Conservation (phyloP, 2,329 filamentous ascomycete genomes). For the Simplicillium aogashimaense region DNA sequence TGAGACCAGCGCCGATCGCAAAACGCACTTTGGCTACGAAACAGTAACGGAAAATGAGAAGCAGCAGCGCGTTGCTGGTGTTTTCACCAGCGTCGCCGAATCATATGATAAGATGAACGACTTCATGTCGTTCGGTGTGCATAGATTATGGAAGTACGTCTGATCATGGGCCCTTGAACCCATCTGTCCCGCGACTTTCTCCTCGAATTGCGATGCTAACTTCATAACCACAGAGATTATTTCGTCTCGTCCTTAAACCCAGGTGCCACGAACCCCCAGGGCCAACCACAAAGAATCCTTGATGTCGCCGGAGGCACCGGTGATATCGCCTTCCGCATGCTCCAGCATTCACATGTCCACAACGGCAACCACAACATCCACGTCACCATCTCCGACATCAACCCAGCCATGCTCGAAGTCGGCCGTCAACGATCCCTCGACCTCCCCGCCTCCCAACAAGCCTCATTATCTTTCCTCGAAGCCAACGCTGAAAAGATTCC, state of each 20-base stretch:
- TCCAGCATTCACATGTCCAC: slow-evolving; percentile 81
- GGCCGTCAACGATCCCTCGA: slow-evolving; percentile 66
- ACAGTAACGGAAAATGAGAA: slow-evolving; percentile 77
- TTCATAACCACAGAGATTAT: slow-evolving; percentile 51
- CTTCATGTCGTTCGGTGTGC: slow-evolving; percentile 95
- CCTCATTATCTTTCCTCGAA: slow-evolving; percentile 65
- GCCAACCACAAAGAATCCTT: slow-evolving; percentile 60
- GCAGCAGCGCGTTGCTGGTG: slow-evolving; percentile 59
- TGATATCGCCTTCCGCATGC: slow-evolving; percentile 94
- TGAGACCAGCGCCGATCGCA: slow-evolving; percentile 31
- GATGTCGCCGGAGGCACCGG: slow-evolving; percentile 96
- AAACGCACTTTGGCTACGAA: slow-evolving; percentile 87
- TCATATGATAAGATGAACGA: slow-evolving; percentile 99
- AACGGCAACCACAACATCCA: slow-evolving; percentile 62
- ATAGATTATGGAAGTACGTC: slow-evolving; percentile 79
- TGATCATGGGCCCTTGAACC: neutral
- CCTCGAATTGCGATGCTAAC: slow-evolving; percentile 1
- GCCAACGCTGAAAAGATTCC: slow-evolving; percentile 78
- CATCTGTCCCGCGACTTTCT: too few relatives aligned
- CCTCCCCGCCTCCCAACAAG: slow-evolving; percentile 43
- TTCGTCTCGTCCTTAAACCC: slow-evolving; percentile 90
- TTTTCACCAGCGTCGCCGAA: slow-evolving; percentile 91
- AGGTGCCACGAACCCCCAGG: slow-evolving; percentile 42
- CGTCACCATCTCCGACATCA: slow-evolving; percentile 94
- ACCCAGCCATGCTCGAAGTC: slow-evolving; percentile 86